These are phyloP conservation scores for Nevesoporus exiguus DNA, from an alignment of 768 basidiomycete genomes.

Conservation along the genomic window DNA sequence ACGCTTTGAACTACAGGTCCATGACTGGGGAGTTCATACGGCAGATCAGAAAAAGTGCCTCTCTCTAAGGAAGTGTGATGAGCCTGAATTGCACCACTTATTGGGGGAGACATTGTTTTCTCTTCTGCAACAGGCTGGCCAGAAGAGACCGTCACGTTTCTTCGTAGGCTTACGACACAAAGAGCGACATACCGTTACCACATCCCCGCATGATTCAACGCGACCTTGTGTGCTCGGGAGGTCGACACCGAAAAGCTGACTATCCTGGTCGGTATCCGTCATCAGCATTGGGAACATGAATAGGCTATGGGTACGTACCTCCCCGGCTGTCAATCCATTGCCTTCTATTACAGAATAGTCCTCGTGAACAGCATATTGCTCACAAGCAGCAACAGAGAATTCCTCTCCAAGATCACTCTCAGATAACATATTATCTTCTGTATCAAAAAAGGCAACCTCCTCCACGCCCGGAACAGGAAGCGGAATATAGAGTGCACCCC, in stretches of 20 bases:
- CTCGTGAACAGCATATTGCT: background rate
- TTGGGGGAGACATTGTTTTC: background rate
- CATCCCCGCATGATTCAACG: background rate
- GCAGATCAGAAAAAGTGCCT: background rate
- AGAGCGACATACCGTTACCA: slow-evolving; percentile 6
- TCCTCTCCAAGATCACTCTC: background rate
- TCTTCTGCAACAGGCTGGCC: background rate
- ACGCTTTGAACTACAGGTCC: background rate
- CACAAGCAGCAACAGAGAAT: background rate
- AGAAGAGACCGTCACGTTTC: background rate
- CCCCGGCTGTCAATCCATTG: background rate
- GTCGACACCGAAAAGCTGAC: background rate
- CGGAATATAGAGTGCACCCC: slow-evolving; percentile 2
- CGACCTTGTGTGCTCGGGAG: background rate
- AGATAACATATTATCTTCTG: background rate
- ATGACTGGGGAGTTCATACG: background rate
- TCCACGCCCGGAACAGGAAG: slow-evolving; percentile 15
- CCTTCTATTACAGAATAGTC: background rate
- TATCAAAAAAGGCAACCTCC: slow-evolving; percentile 19
- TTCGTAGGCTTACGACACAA: background rate
- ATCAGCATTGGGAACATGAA: background rate
- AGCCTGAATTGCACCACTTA: background rate
- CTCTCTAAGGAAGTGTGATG: background rate
- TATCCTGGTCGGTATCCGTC: background rate
- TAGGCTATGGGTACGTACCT: slow-evolving; percentile 1